Conservation (phyloP, 2,329 filamentous ascomycete species). For the Colletotrichum graminicola region DNA sequence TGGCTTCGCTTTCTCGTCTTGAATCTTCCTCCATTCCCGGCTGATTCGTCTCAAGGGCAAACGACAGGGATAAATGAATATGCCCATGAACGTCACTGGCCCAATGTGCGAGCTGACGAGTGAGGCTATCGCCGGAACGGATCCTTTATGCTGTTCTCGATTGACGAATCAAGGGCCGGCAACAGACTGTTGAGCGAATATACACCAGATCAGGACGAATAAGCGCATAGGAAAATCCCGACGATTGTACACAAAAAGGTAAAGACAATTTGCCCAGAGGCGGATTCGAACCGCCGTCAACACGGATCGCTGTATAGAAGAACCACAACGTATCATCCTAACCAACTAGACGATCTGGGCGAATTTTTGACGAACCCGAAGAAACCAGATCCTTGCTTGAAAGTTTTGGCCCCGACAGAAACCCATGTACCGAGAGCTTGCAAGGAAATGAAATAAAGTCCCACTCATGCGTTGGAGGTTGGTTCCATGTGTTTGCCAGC, state of each 20-base stretch:
- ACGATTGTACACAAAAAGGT: background rate
- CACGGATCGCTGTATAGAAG: constrained; percentile 36
- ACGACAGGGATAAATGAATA: background rate
- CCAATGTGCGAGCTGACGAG: background rate
- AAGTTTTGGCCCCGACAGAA: accelerated
- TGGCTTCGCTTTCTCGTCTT: background rate
- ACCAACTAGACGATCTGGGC: constrained; percentile 43
- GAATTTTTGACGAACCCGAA: background rate
- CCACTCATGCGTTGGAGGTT: background rate
- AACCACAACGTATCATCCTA: constrained; percentile 43
- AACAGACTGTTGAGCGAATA: background rate
- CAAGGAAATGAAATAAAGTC: background rate
- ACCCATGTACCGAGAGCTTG: constrained; percentile 6
- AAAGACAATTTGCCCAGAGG: constrained; percentile 33
- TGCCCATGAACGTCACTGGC: background rate
- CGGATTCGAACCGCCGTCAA: constrained; percentile 43
- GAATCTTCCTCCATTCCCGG: background rate
- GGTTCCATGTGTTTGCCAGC: background rate
- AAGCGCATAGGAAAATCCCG: no score
- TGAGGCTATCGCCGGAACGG: background rate
- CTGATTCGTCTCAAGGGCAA: background rate
- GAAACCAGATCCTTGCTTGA: constrained; percentile 10
- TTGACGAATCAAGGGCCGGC: no score
- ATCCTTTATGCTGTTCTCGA: background rate
- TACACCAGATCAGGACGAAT: no score